Percentiles rank a stretch among this genome's conserved stretches.
Conservation (phyloP, 208 protist species). For the Leishmania major region DNA sequence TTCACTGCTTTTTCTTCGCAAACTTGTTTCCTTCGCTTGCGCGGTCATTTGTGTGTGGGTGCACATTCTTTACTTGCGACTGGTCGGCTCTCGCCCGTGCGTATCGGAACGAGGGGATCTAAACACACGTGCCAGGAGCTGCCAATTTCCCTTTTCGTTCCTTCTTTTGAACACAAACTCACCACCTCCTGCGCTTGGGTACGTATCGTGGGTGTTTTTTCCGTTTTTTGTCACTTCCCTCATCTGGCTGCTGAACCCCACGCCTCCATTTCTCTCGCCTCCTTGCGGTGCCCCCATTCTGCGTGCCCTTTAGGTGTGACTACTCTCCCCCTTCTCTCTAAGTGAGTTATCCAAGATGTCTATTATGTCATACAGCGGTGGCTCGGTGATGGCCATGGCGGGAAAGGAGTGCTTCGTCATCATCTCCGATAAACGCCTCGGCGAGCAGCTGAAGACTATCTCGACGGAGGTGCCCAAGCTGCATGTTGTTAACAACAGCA, state of each 20-base stretch:
- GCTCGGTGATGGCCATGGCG: constrained; percentile 96
- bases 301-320: background rate
- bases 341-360: constrained; percentile 60
- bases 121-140: background rate
- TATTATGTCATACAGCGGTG: constrained; percentile 97
- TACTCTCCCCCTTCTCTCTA: background rate
- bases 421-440: constrained; percentile 96
- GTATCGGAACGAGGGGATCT: background rate
- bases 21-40: background rate
- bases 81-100: background rate
- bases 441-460: constrained; percentile 96
- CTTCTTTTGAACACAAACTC: background rate
- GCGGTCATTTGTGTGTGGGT: background rate
- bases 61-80: background rate
- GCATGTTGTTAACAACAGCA: constrained; percentile 94
- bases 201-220: background rate
- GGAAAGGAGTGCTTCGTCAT: constrained; percentile 99
- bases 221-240: background rate
- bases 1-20: background rate
- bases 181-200: background rate
- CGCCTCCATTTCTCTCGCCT: background rate
- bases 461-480: constrained; percentile 96
- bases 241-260: background rate
- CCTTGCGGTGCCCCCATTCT: constrained; percentile 3
- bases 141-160: background rate